These are phyloP conservation scores for Aspergillus novoparasiticus DNA, from an alignment of 2,329 filamentous ascomycete genomes.

Conservation along the genomic window DNA sequence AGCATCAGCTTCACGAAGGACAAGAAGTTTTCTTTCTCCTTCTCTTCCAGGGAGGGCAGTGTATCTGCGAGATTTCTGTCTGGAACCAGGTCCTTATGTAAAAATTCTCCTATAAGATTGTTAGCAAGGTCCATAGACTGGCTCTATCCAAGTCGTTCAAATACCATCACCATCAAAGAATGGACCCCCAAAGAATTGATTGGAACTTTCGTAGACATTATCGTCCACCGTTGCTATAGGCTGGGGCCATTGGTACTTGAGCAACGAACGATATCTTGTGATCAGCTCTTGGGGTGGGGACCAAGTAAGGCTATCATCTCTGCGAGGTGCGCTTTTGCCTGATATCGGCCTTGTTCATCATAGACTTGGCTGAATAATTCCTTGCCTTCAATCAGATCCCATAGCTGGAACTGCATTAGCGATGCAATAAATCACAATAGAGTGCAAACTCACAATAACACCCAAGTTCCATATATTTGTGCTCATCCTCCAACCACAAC, in stretches of 20 bases:
- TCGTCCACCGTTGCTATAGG: constrained; percentile 17
- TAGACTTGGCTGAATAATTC: constrained; percentile 37
- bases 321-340: constrained; percentile 38
- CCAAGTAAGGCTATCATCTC: constrained; percentile 45
- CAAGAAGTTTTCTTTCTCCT: constrained; percentile 35
- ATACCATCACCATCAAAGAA: constrained; percentile 30
- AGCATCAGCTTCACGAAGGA: constrained; percentile 39
- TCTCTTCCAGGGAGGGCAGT: constrained; percentile 27
- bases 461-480: constrained; percentile 45
- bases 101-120: constrained; percentile 23
- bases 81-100: constrained; percentile 24
- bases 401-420: constrained; percentile 22
- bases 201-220: constrained; percentile 19
- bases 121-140: constrained; percentile 14
- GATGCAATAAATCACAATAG: neutral
- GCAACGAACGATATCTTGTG: constrained; percentile 20
- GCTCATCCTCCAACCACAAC: constrained; percentile 30
- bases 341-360: constrained; percentile 32
- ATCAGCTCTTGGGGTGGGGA: constrained; percentile 35
- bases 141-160: neutral
- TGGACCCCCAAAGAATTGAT: constrained; percentile 27
- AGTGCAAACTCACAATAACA: constrained; percentile 27
- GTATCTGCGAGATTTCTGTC: constrained; percentile 25
- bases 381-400: constrained; percentile 35
- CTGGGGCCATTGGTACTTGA: constrained; percentile 18